Percentiles rank a stretch among this genome's conserved stretches.
Conservation (phyloP, 768 basidiomycete genomes). For the Leucosporidium creatinivorum region DNA sequence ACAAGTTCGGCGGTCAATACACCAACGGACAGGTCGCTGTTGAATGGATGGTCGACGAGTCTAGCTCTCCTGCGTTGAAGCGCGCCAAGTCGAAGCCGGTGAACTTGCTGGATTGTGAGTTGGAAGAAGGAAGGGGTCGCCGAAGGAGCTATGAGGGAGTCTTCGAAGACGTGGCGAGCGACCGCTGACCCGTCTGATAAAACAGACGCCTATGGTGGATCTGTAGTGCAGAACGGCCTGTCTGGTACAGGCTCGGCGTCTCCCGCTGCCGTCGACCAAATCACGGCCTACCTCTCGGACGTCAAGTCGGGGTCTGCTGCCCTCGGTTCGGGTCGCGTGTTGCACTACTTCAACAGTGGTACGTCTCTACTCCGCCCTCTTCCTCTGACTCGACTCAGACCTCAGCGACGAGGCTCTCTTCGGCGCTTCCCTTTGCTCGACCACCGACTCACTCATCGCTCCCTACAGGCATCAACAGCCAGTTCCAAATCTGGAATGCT, state of each 20-base stretch:
- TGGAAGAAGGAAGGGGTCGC: background rate
- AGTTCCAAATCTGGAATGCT: conserved; percentile 20
- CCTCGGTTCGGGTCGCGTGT: conserved; percentile 5
- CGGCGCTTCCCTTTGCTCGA: no score
- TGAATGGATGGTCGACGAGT: conserved; percentile 20
- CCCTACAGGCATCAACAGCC: conserved; percentile 21
- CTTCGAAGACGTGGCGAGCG: no score
- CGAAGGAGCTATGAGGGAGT: background rate
- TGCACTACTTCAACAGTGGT: conserved; percentile 27
- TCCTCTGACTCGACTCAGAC: no score
- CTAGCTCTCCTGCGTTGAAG: background rate
- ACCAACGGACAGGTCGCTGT: conserved; percentile 25
- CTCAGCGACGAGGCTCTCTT: no score
- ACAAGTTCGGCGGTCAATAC: conserved; percentile 20
- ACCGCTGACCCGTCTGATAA: no score
- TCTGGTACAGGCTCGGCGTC: conserved; percentile 9
- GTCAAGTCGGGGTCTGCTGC: conserved; percentile 3
- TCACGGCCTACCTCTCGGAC: conserved; percentile 18
- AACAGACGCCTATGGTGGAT: conserved; percentile 29
- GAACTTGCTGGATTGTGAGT: conserved; percentile 19
- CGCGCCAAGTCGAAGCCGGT: background rate
- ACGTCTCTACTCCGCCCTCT: background rate
- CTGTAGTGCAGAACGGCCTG: conserved; percentile 20
- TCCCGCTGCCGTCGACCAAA: conserved; percentile 7
- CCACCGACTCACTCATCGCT: background rate